These are phyloP conservation scores for Porpolomopsis calyptriformis DNA, from an alignment of 768 basidiomycete species.

Conservation along the genomic window DNA sequence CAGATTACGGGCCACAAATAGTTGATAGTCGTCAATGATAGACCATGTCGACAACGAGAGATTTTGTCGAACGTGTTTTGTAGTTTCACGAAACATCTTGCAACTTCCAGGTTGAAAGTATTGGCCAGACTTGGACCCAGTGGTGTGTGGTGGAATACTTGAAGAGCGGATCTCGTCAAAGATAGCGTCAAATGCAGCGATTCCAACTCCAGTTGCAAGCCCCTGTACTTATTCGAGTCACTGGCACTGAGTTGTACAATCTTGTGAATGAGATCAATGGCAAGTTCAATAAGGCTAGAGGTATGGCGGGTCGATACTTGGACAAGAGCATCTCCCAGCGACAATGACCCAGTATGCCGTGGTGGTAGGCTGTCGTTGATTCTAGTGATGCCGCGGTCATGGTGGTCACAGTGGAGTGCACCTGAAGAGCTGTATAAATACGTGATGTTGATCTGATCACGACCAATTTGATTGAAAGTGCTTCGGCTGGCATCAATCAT, in stretches of 20 bases:
- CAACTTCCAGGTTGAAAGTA: neutral
- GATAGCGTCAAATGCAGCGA: neutral
- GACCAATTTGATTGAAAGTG: conserved; percentile 1
- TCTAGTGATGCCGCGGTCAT: neutral
- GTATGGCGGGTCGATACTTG: neutral
- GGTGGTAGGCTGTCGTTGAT: neutral
- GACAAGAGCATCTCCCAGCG: neutral
- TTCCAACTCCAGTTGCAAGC: neutral
- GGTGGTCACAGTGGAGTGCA: neutral
- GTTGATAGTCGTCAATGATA: neutral
- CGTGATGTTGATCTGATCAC: neutral
- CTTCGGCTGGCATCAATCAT: neutral
- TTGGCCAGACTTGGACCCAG: neutral
- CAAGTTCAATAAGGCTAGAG: neutral
- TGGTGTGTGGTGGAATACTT: neutral
- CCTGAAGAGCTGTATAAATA: neutral
- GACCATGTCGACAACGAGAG: neutral
- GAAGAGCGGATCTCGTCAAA: neutral
- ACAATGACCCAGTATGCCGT: neutral
- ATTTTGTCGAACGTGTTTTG: conserved; percentile 1
- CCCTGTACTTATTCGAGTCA: neutral
- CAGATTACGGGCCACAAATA: neutral
- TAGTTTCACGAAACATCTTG: neutral
- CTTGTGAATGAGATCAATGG: neutral
- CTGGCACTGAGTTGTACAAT: neutral